Conservation (phyloP, 352 stramenopile genomes). For the Globisporangium splendens region DNA sequence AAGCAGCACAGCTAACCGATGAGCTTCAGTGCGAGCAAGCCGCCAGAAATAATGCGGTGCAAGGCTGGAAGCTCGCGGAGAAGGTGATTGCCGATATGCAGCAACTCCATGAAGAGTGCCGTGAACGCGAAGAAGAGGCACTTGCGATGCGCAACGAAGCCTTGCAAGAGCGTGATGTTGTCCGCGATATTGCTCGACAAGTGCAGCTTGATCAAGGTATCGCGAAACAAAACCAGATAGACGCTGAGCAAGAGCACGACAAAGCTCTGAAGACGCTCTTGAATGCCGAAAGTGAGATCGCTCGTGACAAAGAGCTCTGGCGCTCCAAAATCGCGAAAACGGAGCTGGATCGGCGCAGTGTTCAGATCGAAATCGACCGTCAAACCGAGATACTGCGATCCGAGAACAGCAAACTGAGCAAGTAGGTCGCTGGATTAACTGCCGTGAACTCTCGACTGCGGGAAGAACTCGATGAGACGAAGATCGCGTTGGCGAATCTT, state of each 20-base stretch:
- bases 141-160: conserved; percentile 44
- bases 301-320: conserved; percentile 41
- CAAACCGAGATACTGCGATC: conserved; percentile 41
- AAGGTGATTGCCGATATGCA: conserved; percentile 37
- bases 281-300: conserved; percentile 29
- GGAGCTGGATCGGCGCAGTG: conserved; percentile 49
- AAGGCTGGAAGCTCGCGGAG: conserved; percentile 48
- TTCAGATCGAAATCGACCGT: conserved; percentile 58
- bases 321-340: conserved; percentile 33
- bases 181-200: conserved; percentile 29
- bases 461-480: conserved; percentile 26
- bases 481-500: conserved; percentile 17
- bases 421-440: conserved; percentile 21
- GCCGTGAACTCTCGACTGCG: conserved; percentile 16
- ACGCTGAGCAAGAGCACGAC: conserved; percentile 41
- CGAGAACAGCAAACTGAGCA: conserved; percentile 38
- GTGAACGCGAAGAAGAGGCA: conserved; percentile 47
- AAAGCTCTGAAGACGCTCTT: conserved; percentile 28
- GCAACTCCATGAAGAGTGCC: conserved; percentile 31
- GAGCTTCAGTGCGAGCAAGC: conserved; percentile 27
- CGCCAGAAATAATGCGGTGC: conserved; percentile 39
- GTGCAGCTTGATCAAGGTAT: conserved; percentile 53
- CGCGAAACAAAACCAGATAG: conserved; percentile 36
- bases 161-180: conserved; percentile 40
- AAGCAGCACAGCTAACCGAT: conserved; percentile 22